A percentile compares a stretch with the other conserved stretches of the same genome.
These are phyloP conservation scores for Biscogniauxia mediterranea DNA, from an alignment of 2,329 filamentous ascomycete species.

Conservation along the genomic window DNA sequence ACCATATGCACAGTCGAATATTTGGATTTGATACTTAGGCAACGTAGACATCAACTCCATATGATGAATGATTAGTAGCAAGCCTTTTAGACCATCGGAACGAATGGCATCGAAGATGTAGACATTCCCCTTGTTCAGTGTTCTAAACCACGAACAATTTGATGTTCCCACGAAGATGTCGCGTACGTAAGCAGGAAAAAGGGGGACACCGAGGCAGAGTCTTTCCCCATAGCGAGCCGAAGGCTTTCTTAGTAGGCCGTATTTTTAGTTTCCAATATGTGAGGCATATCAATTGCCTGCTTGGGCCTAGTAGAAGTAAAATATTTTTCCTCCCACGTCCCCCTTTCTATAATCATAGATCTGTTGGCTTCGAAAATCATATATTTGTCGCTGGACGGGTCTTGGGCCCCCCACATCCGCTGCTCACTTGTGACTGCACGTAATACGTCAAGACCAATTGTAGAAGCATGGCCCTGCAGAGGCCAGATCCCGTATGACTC, in stretches of 20 bases:
- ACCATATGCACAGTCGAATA: not conserved
- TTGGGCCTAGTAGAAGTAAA: not conserved
- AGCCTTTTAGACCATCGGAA: not conserved
- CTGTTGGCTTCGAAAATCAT: not conserved
- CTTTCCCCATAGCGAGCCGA: not conserved
- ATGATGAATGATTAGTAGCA: not conserved
- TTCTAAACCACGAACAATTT: not conserved
- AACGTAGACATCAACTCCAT: not conserved
- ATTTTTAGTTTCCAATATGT: not conserved
- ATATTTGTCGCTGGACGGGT: not conserved
- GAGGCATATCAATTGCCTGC: not conserved
- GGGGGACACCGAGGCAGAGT: not conserved
- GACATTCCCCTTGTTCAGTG: not conserved
- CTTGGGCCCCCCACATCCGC: not conserved
- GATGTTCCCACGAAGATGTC: not conserved
- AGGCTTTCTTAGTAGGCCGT: no score
- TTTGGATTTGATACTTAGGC: not conserved
- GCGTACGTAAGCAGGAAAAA: not conserved
- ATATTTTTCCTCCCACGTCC: not conserved
- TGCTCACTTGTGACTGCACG: not conserved
- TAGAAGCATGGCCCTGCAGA: conserved; percentile 11
- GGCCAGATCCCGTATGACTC: conserved; percentile 10
- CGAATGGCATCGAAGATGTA: not conserved
- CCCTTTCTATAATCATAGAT: not conserved
- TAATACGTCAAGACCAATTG: conserved; percentile 1